phyloP scores from a whole-genome alignment of 352 stramenopile genomes.

The Globisporangium cystogenes region DNA sequence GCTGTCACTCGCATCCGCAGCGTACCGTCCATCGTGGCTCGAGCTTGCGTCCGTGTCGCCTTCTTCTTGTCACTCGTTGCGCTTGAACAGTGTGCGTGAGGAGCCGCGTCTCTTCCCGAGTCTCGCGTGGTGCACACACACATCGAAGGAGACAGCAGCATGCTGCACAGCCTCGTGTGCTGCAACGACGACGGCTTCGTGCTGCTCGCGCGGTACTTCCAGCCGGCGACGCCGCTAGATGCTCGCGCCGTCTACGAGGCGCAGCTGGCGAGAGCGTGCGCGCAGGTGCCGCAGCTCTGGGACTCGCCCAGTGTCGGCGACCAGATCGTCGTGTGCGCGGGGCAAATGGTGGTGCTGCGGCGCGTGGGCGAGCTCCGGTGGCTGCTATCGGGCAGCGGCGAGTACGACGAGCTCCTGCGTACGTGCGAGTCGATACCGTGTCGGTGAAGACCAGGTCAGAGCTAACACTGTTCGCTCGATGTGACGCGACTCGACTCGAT shows the following conservation, averaged over 20 bases:
- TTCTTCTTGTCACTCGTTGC: neutral
- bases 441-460: neutral
- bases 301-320: conserved; percentile 19
- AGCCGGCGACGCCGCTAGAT: conserved; percentile 33
- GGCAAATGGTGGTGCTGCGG: conserved; percentile 54
- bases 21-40: conserved; percentile 23
- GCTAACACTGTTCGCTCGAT: no score
- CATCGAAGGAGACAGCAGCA: no score
- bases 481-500: neutral
- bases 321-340: conserved; percentile 47
- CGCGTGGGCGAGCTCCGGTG: conserved; percentile 53
- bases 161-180: conserved; percentile 65
- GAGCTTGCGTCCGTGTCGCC: neutral
- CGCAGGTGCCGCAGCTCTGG: conserved; percentile 28
- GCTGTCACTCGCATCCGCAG: neutral
- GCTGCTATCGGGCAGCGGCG: conserved; percentile 48
- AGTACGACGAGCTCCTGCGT: conserved; percentile 76
- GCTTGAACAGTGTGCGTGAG: neutral
- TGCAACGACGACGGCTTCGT: conserved; percentile 66
- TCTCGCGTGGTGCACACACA: neutral
- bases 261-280: conserved; percentile 41
- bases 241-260: conserved; percentile 39
- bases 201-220: conserved; percentile 64
- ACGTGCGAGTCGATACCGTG: conserved; percentile 8
- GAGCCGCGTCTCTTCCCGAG: conserved; percentile 1